Evolutionary conservation across 1,284 basidiomycete genomes (phyloP), one percentile per base, ranked within the genome.

Genomic region (Heterobasidion parviporum): DNA sequence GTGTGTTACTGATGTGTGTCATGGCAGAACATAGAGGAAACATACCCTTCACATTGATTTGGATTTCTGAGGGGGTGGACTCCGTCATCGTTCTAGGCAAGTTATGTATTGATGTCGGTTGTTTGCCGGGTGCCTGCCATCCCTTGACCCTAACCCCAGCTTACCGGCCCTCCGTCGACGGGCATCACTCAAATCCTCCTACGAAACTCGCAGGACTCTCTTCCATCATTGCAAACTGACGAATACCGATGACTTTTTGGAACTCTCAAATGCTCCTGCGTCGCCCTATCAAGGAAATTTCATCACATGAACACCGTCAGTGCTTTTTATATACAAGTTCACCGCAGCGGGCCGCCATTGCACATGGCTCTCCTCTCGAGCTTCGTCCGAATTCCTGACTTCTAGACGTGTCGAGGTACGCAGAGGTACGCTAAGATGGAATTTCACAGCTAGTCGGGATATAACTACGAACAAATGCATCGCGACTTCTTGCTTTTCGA

Each of bases 21-120:
- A 51, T 14, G 2, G 32, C 43, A n/a, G 26, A 26, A 26, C 26
- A 26, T 26, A 26, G 14, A 7, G 18, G 12, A 36, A 33, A 45
- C 54, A 43, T 56, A 85, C 87, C 88, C 71, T 89, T 90, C 65
- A 90, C 76, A 66, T 88, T 87, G 65, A 90, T 87, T 60, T 81
- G 79, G 53, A 89, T 83, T 67, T 88, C 84, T 58, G 75, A 68
- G 47, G 76, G 64, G 57, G 71, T 57, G 54, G 70, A 57, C 51
- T 80, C 79, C 56, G 81, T 68, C 82, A 83, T 83, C 38, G 38
- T 41, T 41, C 38, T 1, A 41, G 38, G 38, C 38, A 41, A n/a
- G 38, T 41, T 41, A n/a, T 26, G 26, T 26, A 26, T 41, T 41
- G 38, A 41, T n/a, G 38, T n/a, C n/a, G 10, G n/a, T 41, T 41